A percentile compares a stretch with the other conserved stretches of the same genome.
Evolutionary conservation across 768 basidiomycete species (phyloP).

Genomic region (Leccinellum rugosiceps): DNA sequence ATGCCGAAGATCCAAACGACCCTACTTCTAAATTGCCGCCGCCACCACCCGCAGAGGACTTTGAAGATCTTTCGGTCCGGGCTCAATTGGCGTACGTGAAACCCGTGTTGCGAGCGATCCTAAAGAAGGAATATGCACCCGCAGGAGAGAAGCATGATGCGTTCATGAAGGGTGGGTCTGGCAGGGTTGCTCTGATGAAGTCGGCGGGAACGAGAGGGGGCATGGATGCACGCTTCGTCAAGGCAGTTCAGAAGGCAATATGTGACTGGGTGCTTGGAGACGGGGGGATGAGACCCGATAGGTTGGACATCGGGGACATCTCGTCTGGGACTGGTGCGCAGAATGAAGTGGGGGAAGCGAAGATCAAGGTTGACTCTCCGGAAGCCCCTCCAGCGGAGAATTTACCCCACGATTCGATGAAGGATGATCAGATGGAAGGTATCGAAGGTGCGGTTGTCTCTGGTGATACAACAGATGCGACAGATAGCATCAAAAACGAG

Average conservation of each 20-base stretch:
- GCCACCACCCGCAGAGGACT: conserved; percentile 46
- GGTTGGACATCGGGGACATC: conserved; percentile 1
- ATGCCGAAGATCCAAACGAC: conserved; percentile 17
- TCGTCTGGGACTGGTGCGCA: not conserved
- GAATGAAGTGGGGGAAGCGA: not conserved
- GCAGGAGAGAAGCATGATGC: conserved; percentile 44
- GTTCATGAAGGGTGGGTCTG: conserved; percentile 59
- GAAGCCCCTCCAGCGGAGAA: not conserved
- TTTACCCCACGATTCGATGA: not conserved
- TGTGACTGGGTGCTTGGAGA: conserved; percentile 27
- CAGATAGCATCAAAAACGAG: not conserved
- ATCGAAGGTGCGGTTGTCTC: conserved; percentile 4
- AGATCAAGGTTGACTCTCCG: not conserved
- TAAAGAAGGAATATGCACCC: conserved; percentile 56
- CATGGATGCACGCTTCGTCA: conserved; percentile 37
- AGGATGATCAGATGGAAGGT: conserved; percentile 19
- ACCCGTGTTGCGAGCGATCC: conserved; percentile 56
- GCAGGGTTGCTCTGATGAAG: conserved; percentile 35
- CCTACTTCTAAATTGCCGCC: conserved; percentile 22
- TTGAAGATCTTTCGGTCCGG: conserved; percentile 46
- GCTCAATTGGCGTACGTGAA: conserved; percentile 67
- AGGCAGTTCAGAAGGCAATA: conserved; percentile 32
- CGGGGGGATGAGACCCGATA: conserved; percentile 9
- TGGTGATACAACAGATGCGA: not conserved
- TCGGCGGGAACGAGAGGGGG: conserved; percentile 36